Evolutionary conservation across 208 protist species (phyloP).

Genomic region (Acanthamoeba divionensis): DNA sequence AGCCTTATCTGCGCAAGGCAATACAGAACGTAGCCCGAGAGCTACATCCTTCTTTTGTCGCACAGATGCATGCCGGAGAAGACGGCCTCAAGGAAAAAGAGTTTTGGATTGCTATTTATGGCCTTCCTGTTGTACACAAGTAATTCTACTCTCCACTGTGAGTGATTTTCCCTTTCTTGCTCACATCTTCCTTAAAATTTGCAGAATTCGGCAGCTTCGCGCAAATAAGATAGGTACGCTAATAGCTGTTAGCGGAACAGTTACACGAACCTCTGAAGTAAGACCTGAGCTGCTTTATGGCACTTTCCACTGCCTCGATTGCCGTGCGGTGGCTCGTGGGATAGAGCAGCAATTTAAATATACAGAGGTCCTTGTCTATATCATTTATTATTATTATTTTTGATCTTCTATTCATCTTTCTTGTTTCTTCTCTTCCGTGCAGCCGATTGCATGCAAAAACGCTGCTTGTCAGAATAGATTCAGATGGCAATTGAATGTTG

Average conservation of each 20-base stretch:
- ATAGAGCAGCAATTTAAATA: constrained; percentile 98
- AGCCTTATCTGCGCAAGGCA: constrained; percentile 48
- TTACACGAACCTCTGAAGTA: constrained; percentile 96
- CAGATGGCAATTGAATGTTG: constrained; percentile 85
- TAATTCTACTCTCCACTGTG: neutral
- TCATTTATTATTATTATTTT: neutral
- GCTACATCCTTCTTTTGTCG: neutral
- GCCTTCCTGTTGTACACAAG: constrained; percentile 12
- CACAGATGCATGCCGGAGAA: neutral
- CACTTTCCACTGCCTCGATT: constrained; percentile 95
- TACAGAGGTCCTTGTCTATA: constrained; percentile 83
- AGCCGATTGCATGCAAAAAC: constrained; percentile 89
- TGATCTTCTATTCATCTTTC: neutral
- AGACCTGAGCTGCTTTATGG: constrained; percentile 96
- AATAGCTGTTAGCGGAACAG: constrained; percentile 93
- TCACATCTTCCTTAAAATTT: constrained; percentile 2
- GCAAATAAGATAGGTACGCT: constrained; percentile 92
- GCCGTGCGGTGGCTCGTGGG: constrained; percentile 80
- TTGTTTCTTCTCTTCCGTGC: neutral
- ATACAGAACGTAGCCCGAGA: constrained; percentile 46
- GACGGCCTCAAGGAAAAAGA: constrained; percentile 27
- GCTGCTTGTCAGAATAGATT: constrained; percentile 88
- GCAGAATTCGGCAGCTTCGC: constrained; percentile 92
- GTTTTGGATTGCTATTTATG: constrained; percentile 41
- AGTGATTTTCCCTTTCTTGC: neutral